Evolutionary conservation across 768 basidiomycete species (phyloP).

Genomic region (Suillus americanus): DNA sequence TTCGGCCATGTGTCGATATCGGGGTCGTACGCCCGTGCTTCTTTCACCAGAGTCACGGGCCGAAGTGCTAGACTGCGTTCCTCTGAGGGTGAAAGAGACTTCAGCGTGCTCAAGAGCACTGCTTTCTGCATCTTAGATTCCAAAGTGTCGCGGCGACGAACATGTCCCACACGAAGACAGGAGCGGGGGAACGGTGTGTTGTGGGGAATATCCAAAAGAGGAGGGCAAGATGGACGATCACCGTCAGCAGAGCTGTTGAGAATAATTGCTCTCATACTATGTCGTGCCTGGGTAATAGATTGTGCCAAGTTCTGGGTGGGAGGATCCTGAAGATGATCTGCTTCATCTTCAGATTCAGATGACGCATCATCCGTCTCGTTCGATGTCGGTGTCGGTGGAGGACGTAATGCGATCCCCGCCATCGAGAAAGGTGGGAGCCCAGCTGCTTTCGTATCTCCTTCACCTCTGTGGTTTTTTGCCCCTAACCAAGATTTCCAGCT

Average conservation of each 20-base stretch:
- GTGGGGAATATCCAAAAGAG: constrained; percentile 43
- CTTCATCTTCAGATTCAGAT: constrained; percentile 38
- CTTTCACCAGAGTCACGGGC: constrained; percentile 21
- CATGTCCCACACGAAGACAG: constrained; percentile 39
- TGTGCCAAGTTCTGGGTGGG: constrained; percentile 22
- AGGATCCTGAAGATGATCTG: constrained; percentile 20
- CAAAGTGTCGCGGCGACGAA: constrained; percentile 40
- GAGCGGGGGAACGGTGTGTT: constrained; percentile 54
- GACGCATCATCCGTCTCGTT: constrained; percentile 35
- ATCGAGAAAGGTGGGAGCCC: constrained; percentile 31
- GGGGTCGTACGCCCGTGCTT: constrained; percentile 27
- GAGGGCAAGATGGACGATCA: constrained; percentile 41
- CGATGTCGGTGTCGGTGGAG: constrained; percentile 19
- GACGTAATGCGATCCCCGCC: constrained; percentile 19
- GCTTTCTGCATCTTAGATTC: constrained; percentile 49
- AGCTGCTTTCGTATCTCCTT: constrained; percentile 27
- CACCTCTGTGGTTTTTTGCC: constrained; percentile 32
- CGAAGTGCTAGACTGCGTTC: constrained; percentile 43
- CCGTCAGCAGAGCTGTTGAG: constrained; percentile 43
- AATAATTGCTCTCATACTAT: constrained; percentile 43
- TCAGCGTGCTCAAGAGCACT: constrained; percentile 47
- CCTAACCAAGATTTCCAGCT: constrained; percentile 61
- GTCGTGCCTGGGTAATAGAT: constrained; percentile 31
- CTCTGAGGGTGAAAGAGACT: constrained; percentile 40
- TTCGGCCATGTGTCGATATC: constrained; percentile 14